These are phyloP conservation scores for Pezicula neosporulosa DNA, from an alignment of 2,329 filamentous ascomycete species.

Conservation along the genomic window DNA sequence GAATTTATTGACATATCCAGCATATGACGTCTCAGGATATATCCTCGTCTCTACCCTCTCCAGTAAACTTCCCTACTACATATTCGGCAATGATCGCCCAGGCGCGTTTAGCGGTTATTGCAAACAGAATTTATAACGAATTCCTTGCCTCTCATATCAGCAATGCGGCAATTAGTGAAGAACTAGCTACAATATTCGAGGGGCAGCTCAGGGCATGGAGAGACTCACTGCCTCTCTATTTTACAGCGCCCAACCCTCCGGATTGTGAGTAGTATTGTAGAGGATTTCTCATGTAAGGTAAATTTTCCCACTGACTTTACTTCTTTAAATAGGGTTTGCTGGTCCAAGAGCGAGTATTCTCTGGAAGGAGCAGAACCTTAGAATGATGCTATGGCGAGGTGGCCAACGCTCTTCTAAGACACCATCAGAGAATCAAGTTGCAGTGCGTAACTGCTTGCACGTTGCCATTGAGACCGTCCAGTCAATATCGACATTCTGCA, in stretches of 20 bases:
- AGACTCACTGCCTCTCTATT: constrained; percentile 13
- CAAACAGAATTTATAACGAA: constrained; percentile 37
- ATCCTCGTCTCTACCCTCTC: constrained; percentile 13
- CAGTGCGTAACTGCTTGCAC: constrained; percentile 33
- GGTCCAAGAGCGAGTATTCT: constrained; percentile 35
- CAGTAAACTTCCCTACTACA: constrained; percentile 34
- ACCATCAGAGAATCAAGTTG: constrained; percentile 15
- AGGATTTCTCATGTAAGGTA: constrained; percentile 24
- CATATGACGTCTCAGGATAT: constrained; percentile 13
- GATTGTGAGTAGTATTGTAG: constrained; percentile 26
- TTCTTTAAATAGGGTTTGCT: constrained; percentile 28
- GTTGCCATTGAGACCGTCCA: constrained; percentile 34
- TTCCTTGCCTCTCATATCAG: constrained; percentile 36
- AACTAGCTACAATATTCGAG: constrained; percentile 36
- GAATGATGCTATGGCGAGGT: constrained; percentile 38
- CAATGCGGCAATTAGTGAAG: constrained; percentile 29
- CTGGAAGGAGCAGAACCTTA: constrained; percentile 40
- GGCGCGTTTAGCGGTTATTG: constrained; percentile 35
- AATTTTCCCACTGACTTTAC: constrained; percentile 32
- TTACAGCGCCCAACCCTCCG: too few relatives aligned
- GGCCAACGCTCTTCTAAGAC: constrained; percentile 33
- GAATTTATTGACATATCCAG: not conserved
- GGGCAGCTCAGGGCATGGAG: constrained; percentile 32
- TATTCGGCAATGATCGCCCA: constrained; percentile 39
- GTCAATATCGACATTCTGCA: constrained; percentile 34